Conservation (phyloP, 2,329 filamentous ascomycete genomes). For the Pseudogymnoascus sp. region DNA sequence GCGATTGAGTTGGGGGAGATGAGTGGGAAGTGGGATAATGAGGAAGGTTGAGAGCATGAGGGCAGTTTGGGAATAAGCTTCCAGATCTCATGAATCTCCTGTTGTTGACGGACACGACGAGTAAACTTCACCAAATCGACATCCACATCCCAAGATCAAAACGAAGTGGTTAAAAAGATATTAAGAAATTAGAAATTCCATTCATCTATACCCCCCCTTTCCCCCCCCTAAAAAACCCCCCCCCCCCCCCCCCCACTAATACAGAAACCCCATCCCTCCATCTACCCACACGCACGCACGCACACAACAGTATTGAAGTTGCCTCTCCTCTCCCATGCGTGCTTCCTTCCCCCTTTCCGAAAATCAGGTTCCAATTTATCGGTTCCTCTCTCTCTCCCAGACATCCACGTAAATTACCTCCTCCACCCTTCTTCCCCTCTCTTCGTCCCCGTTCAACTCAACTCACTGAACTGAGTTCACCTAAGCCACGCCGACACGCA, state of each 20-base stretch:
- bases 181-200: background rate
- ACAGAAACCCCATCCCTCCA: background rate
- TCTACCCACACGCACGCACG: background rate
- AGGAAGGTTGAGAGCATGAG: no score
- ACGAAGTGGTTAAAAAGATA: background rate
- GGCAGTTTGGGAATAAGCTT: no score
- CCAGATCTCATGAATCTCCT: no score
- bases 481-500: background rate
- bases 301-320: background rate
- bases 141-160: background rate
- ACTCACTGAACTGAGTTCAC: background rate
- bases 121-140: no score
- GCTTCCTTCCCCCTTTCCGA: background rate
- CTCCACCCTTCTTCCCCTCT: background rate
- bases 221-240: background rate
- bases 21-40: no score
- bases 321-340: background rate
- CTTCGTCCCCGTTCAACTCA: background rate
- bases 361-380: background rate
- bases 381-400: background rate
- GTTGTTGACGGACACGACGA: no score
- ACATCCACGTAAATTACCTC: background rate
- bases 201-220: background rate
- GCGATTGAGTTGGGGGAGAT: no score
- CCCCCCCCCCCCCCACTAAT: background rate